Evolutionary conservation across 257 asterid species (phyloP), one percentile per base, ranked within the genome.

Genomic region (Solanum pennellii): DNA sequence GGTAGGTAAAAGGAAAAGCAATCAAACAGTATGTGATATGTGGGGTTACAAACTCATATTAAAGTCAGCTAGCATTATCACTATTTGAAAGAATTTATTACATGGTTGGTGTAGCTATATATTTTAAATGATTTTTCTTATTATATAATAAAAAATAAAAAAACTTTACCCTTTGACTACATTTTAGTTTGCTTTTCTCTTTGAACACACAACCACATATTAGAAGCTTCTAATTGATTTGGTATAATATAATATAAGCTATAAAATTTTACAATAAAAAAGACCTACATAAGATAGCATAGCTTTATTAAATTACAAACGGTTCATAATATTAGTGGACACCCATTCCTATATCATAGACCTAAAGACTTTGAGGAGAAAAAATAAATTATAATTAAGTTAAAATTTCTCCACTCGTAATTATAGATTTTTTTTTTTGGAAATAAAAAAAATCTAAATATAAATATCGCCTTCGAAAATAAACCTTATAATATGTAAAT

Each of bases 91-190:
- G 66, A 45, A 45, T 79, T 45, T 79, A 27, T 44, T 25, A 29
- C 66, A 9, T 47, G 84, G 84, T 45, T 25, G 84, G 84, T 79
- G 35, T 14, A 79, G 18, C 84, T 79, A 45, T 76, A 13, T 77
- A 23, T 12, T 12, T 41, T 77, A 44, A 25, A 42, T 44, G 4
- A 45, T 79, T 79, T 35, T 74, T 76, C 2, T 79, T 79, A 45
- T 27, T 16, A 52, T 52, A 52, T 52, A 15, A 16, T 18, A 52
- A 14, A 4, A 8, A 15, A 4, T 6, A 13, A 27, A 31, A 14
- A 45, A 79, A 9, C 35, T 8, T 29, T 45, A 7, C 41, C 27
- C 15, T 79, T 79, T 45, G 66, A 79, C 84, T 79, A 45, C 27
- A 79, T 79, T 79, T 79, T 47, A 45, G 39, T n/a, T 42, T 44